A percentile compares a stretch with the other conserved stretches of the same genome.
These are phyloP conservation scores for Diutina sp. DNA, from an alignment of 1,139 yeast genomes.

Conservation along the genomic window DNA sequence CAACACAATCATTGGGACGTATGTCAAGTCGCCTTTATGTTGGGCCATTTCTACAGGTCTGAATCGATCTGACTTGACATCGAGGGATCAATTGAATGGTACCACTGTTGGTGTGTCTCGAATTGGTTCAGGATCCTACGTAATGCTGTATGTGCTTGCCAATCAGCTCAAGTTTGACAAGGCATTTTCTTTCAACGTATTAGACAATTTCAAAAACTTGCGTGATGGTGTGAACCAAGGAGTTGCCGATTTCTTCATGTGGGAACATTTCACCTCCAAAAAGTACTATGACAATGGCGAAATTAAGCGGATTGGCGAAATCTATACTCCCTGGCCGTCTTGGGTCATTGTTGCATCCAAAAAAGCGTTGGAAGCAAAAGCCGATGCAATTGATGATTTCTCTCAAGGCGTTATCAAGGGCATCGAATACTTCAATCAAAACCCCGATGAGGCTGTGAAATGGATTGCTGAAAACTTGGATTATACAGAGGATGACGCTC, in stretches of 20 bases:
- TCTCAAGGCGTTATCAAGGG: constrained; percentile 52
- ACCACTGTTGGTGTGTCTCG: constrained; percentile 70
- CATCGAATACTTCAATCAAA: constrained; percentile 43
- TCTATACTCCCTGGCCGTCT: constrained; percentile 94
- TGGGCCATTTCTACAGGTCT: constrained; percentile 85
- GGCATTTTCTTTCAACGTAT: constrained; percentile 45
- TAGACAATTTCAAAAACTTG: constrained; percentile 60
- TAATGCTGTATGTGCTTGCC: constrained; percentile 80
- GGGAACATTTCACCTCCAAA: constrained; percentile 89
- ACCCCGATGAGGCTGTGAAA: constrained; percentile 54
- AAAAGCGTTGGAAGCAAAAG: constrained; percentile 16
- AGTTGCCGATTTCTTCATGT: constrained; percentile 76
- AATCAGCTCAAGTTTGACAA: constrained; percentile 35
- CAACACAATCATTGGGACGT: constrained; percentile 65
- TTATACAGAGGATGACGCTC: constrained; percentile 66
- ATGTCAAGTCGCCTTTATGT: constrained; percentile 74
- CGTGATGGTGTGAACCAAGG: constrained; percentile 64
- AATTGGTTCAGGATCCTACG: constrained; percentile 84
- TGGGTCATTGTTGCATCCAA: constrained; percentile 62
- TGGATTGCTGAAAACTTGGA: constrained; percentile 59
- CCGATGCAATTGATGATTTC: constrained; percentile 25
- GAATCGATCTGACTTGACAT: constrained; percentile 38
- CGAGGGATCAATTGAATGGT: constrained; percentile 43
- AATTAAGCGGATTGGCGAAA: constrained; percentile 73
- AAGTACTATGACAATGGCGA: constrained; percentile 71